A percentile compares a stretch with the other conserved stretches of the same genome.
phyloP scores from a whole-genome alignment of 768 basidiomycete genomes.

The Hygrophoropsis aurantiaca region DNA sequence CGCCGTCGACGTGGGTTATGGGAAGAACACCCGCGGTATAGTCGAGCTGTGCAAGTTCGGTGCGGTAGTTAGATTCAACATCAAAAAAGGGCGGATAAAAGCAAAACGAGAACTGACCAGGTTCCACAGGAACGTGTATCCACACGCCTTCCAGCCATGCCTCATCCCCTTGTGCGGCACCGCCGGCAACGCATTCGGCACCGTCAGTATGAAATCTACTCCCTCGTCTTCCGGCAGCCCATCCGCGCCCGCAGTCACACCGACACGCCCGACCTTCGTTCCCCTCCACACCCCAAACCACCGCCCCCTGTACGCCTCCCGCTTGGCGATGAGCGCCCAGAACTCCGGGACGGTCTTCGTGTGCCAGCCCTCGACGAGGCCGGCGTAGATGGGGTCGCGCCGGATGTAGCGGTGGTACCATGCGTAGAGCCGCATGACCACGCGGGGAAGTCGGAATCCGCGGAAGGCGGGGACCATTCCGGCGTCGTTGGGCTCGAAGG shows the following conservation, averaged over 20 bases:
- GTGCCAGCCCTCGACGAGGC: slow-evolving; percentile 47
- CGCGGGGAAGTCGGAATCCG: slow-evolving; percentile 45
- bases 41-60: slow-evolving; percentile 35
- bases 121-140: slow-evolving; percentile 69
- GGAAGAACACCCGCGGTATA: slow-evolving; percentile 47
- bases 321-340: slow-evolving; percentile 44
- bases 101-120: slow-evolving; percentile 50
- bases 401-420: slow-evolving; percentile 54
- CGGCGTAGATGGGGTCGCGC: slow-evolving; percentile 53
- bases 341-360: slow-evolving; percentile 53
- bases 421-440: slow-evolving; percentile 46
- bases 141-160: slow-evolving; percentile 57
- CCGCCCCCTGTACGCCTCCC: slow-evolving; percentile 40
- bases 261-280: slow-evolving; percentile 18
- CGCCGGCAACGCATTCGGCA: slow-evolving; percentile 62
- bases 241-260: slow-evolving; percentile 27
- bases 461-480: slow-evolving; percentile 41
- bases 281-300: slow-evolving; percentile 39
- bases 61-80: background rate
- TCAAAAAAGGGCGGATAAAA: background rate
- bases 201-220: slow-evolving; percentile 63
- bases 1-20: slow-evolving; percentile 36
- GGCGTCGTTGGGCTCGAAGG: slow-evolving; percentile 48
- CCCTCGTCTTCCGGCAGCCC: slow-evolving; percentile 33
- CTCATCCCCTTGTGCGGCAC: slow-evolving; percentile 52